Evolutionary conservation across 768 basidiomycete genomes (phyloP), one percentile per base, ranked within the genome.

Genomic region (Dendrothele bispora): DNA sequence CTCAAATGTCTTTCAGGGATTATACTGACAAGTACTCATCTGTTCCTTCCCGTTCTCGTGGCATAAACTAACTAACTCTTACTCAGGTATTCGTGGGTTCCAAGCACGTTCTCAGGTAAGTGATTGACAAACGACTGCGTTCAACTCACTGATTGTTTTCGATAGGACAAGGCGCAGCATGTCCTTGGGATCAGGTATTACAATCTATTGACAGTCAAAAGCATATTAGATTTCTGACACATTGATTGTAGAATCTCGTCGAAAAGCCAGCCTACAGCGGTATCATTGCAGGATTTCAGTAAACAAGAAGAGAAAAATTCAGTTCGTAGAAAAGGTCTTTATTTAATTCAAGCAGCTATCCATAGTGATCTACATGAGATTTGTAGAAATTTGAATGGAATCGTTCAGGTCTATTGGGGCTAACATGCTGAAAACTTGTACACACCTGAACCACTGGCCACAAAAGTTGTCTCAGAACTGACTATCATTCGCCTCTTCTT

Each of bases 61-160:
- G 17, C 18, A 17, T 30, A 4, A 22, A 39, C 45, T 46, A 45
- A 10, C 5, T 17, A 28, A 3, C 15, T 39, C 20, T 21, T 28
- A 1, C 43, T 35, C n/a, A n/a, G 65, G 69, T 73, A 70, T 51
- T 70, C 70, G 26, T 73, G 71, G 71, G 59, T 73, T 15, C 71
- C 70, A 3, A 57, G 62, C 17, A 56, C 55, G 15, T 73, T 73
- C 57, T 14, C 53, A 14, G 61, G n/a, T n/a, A n/a, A n/a, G n/a
- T n/a, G n/a, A n/a, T n/a, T n/a, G n/a, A n/a, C n/a, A n/a, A n/a
- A n/a, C n/a, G n/a, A n/a, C n/a, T n/a, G n/a, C n/a, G n/a, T n/a
- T n/a, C n/a, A n/a, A n/a, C n/a, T n/a, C n/a, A n/a, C n/a, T n/a
- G n/a, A n/a, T n/a, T n/a, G n/a, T n/a, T n/a, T n/a, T n/a, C n/a